Evolutionary conservation across 352 stramenopile species (phyloP).

Genomic region (Aphanomyces stellatus): DNA sequence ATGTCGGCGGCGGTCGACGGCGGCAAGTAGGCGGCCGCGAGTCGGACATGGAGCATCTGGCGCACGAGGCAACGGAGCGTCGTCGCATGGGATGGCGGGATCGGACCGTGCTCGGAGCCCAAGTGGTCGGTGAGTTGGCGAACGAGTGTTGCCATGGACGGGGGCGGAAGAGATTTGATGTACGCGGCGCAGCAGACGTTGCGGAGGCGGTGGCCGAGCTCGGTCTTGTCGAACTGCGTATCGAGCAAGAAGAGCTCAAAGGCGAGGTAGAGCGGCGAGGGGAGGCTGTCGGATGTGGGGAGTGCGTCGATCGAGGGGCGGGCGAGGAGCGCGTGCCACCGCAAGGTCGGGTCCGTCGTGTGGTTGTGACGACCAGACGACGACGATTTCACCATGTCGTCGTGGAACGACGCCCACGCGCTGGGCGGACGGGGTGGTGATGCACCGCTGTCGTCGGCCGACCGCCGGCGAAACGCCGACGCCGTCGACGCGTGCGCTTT

Average conservation of each 20-base stretch:
- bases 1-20: slow-evolving; percentile 44
- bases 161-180: not conserved
- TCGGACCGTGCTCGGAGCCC: not conserved
- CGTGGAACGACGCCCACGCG: not conserved
- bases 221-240: slow-evolving; percentile 9
- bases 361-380: not conserved
- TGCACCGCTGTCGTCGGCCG: slow-evolving; percentile 3
- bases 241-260: slow-evolving; percentile 15
- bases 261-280: not conserved
- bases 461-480: slow-evolving; percentile 3
- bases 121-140: not conserved
- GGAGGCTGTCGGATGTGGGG: not conserved
- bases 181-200: not conserved
- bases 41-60: slow-evolving; percentile 65
- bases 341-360: too few relatives aligned
- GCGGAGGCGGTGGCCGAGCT: not conserved
- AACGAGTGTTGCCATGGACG: not conserved
- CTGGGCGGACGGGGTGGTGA: not conserved
- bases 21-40: slow-evolving; percentile 57
- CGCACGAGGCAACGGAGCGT: slow-evolving; percentile 34
- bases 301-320: not conserved
- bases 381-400: not conserved
- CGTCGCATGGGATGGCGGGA: not conserved
- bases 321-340: not conserved
- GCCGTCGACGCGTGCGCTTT: not conserved